Percentiles rank a stretch among this genome's conserved stretches.
Conservation (phyloP, 2,329 filamentous ascomycete species). For the Fusarium dlaminii region DNA sequence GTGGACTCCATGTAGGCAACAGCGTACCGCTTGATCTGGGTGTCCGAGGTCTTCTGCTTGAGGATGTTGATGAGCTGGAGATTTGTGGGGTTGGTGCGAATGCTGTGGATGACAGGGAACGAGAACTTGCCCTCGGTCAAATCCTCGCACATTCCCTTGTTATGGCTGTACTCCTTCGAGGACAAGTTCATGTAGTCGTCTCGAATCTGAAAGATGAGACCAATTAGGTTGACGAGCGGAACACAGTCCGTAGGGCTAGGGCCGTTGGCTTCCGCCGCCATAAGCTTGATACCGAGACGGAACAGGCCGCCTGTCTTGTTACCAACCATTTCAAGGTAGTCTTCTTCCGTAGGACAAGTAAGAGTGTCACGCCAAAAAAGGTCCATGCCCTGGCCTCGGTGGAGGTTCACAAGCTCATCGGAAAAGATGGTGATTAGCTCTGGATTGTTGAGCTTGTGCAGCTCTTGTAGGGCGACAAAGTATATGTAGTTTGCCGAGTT, state of each 20-base stretch:
- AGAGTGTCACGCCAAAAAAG: slow-evolving; percentile 89
- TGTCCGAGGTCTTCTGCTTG: slow-evolving; percentile 86
- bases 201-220: slow-evolving; percentile 88
- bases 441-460: slow-evolving; percentile 75
- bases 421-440: slow-evolving; percentile 76
- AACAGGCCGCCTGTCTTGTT: slow-evolving; percentile 93
- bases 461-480: slow-evolving; percentile 80
- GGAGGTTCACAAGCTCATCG: slow-evolving; percentile 85
- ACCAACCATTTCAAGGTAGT: slow-evolving; percentile 93
- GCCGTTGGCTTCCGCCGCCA: slow-evolving; percentile 76
- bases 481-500: slow-evolving; percentile 93
- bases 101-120: slow-evolving; percentile 94
- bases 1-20: slow-evolving; percentile 90
- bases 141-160: slow-evolving; percentile 96
- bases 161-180: slow-evolving; percentile 77
- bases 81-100: slow-evolving; percentile 78
- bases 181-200: slow-evolving; percentile 94
- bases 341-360: slow-evolving; percentile 84
- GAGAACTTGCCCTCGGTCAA: slow-evolving; percentile 97
- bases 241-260: slow-evolving; percentile 71
- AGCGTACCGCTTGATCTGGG: slow-evolving; percentile 91
- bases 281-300: slow-evolving; percentile 83
- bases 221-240: slow-evolving; percentile 84
- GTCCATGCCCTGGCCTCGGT: slow-evolving; percentile 90
- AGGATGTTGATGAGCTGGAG: slow-evolving; percentile 90